Percentiles rank a stretch among this genome's conserved stretches.
Evolutionary conservation across 768 basidiomycete species (phyloP).

Genomic region (Boletus speciosus): DNA sequence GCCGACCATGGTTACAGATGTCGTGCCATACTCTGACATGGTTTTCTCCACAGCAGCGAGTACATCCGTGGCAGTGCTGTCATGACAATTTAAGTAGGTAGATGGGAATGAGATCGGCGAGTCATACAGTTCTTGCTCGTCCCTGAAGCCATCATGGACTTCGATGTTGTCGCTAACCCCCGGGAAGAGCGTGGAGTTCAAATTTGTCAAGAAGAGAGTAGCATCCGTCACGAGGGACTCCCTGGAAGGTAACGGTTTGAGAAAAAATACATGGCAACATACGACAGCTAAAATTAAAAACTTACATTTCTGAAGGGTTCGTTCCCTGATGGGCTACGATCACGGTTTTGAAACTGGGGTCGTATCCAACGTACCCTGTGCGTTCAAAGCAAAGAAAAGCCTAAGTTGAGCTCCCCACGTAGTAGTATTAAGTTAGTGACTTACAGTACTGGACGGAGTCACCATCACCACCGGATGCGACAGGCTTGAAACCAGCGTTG

Average conservation of each 20-base stretch:
- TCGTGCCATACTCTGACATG: slow-evolving; percentile 34
- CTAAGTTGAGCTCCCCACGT: not conserved
- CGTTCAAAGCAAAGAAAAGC: not conserved
- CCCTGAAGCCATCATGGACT: slow-evolving; percentile 47
- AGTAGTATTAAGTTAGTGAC: not conserved
- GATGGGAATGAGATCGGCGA: not conserved
- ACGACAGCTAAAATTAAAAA: not conserved
- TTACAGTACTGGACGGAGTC: slow-evolving; percentile 41
- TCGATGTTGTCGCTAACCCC: slow-evolving; percentile 40
- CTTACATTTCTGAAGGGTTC: slow-evolving; percentile 29
- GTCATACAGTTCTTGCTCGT: slow-evolving; percentile 42
- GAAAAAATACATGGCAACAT: not conserved
- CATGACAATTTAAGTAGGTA: not conserved
- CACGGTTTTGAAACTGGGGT: slow-evolving; percentile 35
- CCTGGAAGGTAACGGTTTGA: slow-evolving; percentile 19
- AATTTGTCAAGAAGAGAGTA: slow-evolving; percentile 32
- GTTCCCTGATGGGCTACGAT: slow-evolving; percentile 40
- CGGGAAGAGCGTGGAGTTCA: slow-evolving; percentile 47
- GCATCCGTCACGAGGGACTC: slow-evolving; percentile 40
- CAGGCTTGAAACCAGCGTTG: slow-evolving; percentile 45
- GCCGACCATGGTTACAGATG: slow-evolving; percentile 42
- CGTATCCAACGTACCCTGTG: slow-evolving; percentile 54
- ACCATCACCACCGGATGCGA: slow-evolving; percentile 49
- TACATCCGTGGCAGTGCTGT: slow-evolving; percentile 39
- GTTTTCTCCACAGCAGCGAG: slow-evolving; percentile 44